Conservation (phyloP, 768 basidiomycete genomes). For the Suillus plorans region DNA sequence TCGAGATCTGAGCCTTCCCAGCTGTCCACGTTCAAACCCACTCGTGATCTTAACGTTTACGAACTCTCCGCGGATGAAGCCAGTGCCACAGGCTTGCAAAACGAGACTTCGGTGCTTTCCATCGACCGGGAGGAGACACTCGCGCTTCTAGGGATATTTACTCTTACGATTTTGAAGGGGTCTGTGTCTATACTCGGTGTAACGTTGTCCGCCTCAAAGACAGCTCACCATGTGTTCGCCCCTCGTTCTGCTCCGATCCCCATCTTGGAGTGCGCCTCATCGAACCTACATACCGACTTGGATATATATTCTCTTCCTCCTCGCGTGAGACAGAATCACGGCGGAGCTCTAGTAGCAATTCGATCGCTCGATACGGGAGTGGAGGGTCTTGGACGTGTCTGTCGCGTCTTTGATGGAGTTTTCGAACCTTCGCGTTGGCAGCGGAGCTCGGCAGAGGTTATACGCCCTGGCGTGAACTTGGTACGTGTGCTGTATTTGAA, state of each 20-base stretch:
- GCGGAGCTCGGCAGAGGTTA: neutral
- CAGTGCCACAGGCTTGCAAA: neutral
- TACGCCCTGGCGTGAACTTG: slow-evolving; percentile 33
- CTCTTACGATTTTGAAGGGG: slow-evolving; percentile 61
- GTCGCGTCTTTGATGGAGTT: slow-evolving; percentile 58
- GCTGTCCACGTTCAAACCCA: neutral
- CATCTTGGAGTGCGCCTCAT: slow-evolving; percentile 35
- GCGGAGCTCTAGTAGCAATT: slow-evolving; percentile 49
- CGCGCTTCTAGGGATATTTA: slow-evolving; percentile 68
- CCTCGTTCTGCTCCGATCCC: slow-evolving; percentile 35
- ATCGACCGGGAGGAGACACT: slow-evolving; percentile 24
- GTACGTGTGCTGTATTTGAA: slow-evolving; percentile 52
- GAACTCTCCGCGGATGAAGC: neutral
- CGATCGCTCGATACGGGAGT: slow-evolving; percentile 60
- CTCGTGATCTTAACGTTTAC: neutral
- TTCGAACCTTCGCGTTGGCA: slow-evolving; percentile 52
- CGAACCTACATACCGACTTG: slow-evolving; percentile 6
- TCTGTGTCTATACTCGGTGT: slow-evolving; percentile 59
- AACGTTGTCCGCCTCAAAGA: slow-evolving; percentile 40
- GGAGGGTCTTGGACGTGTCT: slow-evolving; percentile 64
- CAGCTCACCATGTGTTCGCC: neutral
- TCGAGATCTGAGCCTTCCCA: neutral
- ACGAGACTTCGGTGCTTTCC: neutral
- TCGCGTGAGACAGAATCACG: slow-evolving; percentile 15
- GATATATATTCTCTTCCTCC: slow-evolving; percentile 4